Percentiles rank a stretch among this genome's conserved stretches.
phyloP scores from a whole-genome alignment of 208 protist genomes.

The Leishmania martiniquensis region DNA sequence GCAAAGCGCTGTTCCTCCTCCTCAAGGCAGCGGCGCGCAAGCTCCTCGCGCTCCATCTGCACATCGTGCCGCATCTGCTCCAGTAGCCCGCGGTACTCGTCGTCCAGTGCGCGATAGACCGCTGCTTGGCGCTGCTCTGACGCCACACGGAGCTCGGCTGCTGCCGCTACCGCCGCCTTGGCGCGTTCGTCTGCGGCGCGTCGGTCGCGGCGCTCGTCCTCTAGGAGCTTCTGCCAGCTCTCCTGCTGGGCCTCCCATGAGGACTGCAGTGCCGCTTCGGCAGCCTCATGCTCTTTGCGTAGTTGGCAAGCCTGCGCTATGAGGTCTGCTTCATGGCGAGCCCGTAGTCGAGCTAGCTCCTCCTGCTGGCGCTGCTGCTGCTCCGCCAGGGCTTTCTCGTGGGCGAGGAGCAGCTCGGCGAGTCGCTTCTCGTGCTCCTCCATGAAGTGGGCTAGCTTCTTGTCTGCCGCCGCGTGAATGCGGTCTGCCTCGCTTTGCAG shows the following conservation, averaged over 20 bases:
- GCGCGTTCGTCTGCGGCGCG: slow-evolving; percentile 9
- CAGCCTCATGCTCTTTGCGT: slow-evolving; percentile 8
- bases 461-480: slow-evolving; percentile 26
- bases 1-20: slow-evolving; percentile 59
- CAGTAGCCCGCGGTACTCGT: slow-evolving; percentile 16
- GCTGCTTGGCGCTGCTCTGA: slow-evolving; percentile 18
- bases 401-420: slow-evolving; percentile 8
- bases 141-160: slow-evolving; percentile 22
- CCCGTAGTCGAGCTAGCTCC: slow-evolving; percentile 24
- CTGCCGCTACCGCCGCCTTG: not conserved
- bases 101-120: slow-evolving; percentile 17
- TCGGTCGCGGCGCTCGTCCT: slow-evolving; percentile 4
- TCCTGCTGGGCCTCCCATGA: slow-evolving; percentile 9
- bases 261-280: slow-evolving; percentile 24
- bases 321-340: slow-evolving; percentile 24
- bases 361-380: slow-evolving; percentile 23
- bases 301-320: slow-evolving; percentile 14
- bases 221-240: slow-evolving; percentile 8
- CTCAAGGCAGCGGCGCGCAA: slow-evolving; percentile 43
- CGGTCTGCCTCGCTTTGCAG: slow-evolving; percentile 25
- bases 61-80: slow-evolving; percentile 9
- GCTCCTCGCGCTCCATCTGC: slow-evolving; percentile 46
- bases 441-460: slow-evolving; percentile 28
- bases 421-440: slow-evolving; percentile 9
- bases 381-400: slow-evolving; percentile 15